Base-by-base conservation (phyloP, 2,329 filamentous ascomycete genomes). In the Berkeleyomyces rouxiae region DNA sequence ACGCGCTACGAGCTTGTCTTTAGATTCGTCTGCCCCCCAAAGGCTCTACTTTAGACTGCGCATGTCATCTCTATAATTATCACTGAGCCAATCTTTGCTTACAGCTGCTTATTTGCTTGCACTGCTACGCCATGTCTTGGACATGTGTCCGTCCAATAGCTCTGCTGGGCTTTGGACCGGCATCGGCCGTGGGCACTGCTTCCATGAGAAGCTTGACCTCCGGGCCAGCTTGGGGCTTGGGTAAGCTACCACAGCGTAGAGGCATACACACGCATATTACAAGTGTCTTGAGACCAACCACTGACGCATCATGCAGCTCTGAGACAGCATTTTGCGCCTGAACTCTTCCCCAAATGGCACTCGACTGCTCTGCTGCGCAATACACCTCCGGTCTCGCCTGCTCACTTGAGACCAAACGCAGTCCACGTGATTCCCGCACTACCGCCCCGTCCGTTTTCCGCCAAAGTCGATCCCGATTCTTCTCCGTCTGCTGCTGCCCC, bases 401-500 rank as follows among this genome's bases (percentile, higher is more conserved):
- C 11, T 11, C 5, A 31, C 4, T 36, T 13, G 13, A 53, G 49
- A n/a, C 7, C 10, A 23, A 4, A 9, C 7, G 33, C 23, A 53
- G 11, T 7, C 3, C 49, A 37, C 9, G 13, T 37, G 31, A 53
- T 4, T 11, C 4, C 10, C 13, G 23, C 49, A 13, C 10, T 10
- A 11, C 4, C 31, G 13, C 23, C 3, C 49, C 49, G 16, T 36
- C 11, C 23, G 9, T 77, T 75, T 67, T 77, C 76, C 16, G 76
- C 77, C 4, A 67, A 68, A 49, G 69, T 69, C 39, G 70, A 72
- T 3, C 70, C 42, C 13, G 1, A 4, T 37, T 16, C 10, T 36
- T 59, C 58, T 36, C 9, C 4, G 23, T 46, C 40, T 13, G 37
- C 23, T 33, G 13, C 39, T 13, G 23, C 10, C 31, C 23, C 6